These are phyloP conservation scores for Aspergillus arachidicola DNA, from an alignment of 2,329 filamentous ascomycete species.

Conservation along the genomic window DNA sequence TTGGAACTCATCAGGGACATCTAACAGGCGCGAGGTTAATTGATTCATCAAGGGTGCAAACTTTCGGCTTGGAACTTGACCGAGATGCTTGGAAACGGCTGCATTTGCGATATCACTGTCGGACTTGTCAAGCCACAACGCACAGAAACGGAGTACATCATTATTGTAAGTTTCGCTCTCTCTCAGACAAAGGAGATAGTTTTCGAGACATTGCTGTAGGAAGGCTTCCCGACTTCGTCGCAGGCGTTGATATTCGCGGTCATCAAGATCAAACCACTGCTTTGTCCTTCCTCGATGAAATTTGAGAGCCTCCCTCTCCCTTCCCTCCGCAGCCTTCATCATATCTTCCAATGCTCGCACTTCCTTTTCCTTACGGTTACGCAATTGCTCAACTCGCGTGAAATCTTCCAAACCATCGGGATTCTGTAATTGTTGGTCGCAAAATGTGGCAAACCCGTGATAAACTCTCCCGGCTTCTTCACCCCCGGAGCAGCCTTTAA, in stretches of 20 bases:
- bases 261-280: constrained; percentile 87
- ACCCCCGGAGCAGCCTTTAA: constrained; percentile 69
- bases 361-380: constrained; percentile 79
- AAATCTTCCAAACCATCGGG: constrained; percentile 83
- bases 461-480: constrained; percentile 83
- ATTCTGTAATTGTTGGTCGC: constrained; percentile 89
- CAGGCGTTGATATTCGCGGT: constrained; percentile 80
- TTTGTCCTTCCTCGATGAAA: constrained; percentile 71
- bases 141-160: constrained; percentile 87
- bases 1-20: constrained; percentile 72
- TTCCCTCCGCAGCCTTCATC: constrained; percentile 51
- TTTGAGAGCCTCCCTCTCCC: constrained; percentile 60
- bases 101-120: constrained; percentile 75
- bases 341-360: constrained; percentile 71
- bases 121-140: constrained; percentile 88
- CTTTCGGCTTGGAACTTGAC: constrained; percentile 81
- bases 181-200: constrained; percentile 82
- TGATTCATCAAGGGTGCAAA: constrained; percentile 95
- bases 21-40: constrained; percentile 85
- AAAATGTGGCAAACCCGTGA: constrained; percentile 93
- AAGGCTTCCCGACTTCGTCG: constrained; percentile 77
- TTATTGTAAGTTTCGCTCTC: constrained; percentile 89
- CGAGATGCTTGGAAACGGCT: constrained; percentile 70
- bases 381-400: constrained; percentile 74
- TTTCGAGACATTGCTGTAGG: constrained; percentile 85